Percentiles rank a stretch among this genome's conserved stretches.
Evolutionary conservation across 1,284 basidiomycete genomes (phyloP).

Genomic region (Moesziomyces sp.): DNA sequence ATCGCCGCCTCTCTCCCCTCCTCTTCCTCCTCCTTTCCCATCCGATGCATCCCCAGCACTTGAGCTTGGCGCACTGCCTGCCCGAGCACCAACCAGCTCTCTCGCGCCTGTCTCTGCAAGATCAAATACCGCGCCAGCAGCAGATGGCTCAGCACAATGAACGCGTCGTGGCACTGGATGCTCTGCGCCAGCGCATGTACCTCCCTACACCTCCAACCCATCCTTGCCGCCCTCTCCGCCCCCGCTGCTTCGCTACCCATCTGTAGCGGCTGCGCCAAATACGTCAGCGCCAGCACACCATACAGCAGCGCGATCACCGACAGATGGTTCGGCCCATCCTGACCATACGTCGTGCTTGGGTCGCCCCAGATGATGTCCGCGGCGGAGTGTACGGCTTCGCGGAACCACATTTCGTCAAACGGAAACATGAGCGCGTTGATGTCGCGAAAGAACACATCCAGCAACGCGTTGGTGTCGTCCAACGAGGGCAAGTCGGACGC

Average conservation of each 20-base stretch:
- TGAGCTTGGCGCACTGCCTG: slow-evolving; percentile 14
- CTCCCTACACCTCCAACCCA: slow-evolving; percentile 8
- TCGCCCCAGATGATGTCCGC: slow-evolving; percentile 22
- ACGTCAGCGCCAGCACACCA: slow-evolving; percentile 15
- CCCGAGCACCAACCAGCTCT: slow-evolving; percentile 22
- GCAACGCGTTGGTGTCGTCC: slow-evolving; percentile 4
- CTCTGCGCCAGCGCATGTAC: slow-evolving; percentile 12
- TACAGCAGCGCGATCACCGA: slow-evolving; percentile 18
- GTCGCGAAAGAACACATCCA: slow-evolving; percentile 33
- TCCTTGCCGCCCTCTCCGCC: slow-evolving; percentile 9
- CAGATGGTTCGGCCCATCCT: slow-evolving; percentile 21
- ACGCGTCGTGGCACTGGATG: slow-evolving; percentile 19
- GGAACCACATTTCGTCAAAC: slow-evolving; percentile 35
- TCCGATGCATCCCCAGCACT: slow-evolving; percentile 20
- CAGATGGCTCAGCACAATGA: slow-evolving; percentile 16
- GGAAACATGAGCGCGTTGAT: slow-evolving; percentile 37
- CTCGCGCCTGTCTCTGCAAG: slow-evolving; percentile 26
- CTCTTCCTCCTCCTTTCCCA: slow-evolving; percentile 1
- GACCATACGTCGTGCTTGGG: slow-evolving; percentile 3
- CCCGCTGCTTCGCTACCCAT: slow-evolving; percentile 11
- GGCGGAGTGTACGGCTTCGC: slow-evolving; percentile 20
- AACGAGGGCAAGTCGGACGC: slow-evolving; percentile 15
- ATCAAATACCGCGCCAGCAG: slow-evolving; percentile 15
- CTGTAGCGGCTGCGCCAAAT: slow-evolving; percentile 6
- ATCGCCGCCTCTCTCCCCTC: slow-evolving; percentile 7